A percentile compares a stretch with the other conserved stretches of the same genome.
phyloP scores from a whole-genome alignment of 1,284 basidiomycete species.

The Bondarzewia mesenterica region DNA sequence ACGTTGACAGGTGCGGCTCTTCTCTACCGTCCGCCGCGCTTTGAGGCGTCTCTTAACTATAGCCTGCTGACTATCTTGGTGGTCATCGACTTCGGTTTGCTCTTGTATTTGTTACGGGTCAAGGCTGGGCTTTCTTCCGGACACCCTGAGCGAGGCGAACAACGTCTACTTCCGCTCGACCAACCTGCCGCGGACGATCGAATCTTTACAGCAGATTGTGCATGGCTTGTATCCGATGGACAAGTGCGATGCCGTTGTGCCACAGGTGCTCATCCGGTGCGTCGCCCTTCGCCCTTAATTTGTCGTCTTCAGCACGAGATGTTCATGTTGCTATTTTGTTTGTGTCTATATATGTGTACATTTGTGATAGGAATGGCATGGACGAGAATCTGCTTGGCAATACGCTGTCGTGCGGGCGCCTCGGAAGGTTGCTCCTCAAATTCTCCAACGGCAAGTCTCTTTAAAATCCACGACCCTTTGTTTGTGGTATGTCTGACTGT shows the following conservation, averaged over 20 bases:
- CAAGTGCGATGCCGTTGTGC: constrained; percentile 40
- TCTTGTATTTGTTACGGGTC: not conserved
- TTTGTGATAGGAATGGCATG: constrained; percentile 42
- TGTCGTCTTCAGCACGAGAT: not conserved
- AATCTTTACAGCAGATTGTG: constrained; percentile 68
- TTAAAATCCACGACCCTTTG: not conserved
- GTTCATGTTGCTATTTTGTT: not conserved
- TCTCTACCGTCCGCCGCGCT: not conserved
- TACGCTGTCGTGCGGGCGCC: constrained; percentile 54
- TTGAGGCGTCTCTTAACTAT: not conserved
- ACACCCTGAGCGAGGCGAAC: constrained; percentile 35
- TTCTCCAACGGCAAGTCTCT: constrained; percentile 47
- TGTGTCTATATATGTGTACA: not conserved
- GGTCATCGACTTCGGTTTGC: not conserved
- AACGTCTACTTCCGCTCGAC: constrained; percentile 66
- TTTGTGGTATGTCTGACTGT: not conserved
- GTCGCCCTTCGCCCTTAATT: constrained; percentile 6
- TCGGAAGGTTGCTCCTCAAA: constrained; percentile 52
- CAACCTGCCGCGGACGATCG: constrained; percentile 71
- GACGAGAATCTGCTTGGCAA: constrained; percentile 76
- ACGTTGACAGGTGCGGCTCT: constrained; percentile 53
- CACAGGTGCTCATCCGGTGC: constrained; percentile 51
- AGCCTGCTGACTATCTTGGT: too few species aligned
- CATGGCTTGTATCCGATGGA: constrained; percentile 60
- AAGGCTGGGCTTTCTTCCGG: constrained; percentile 61